Evolutionary conservation across 192 early-diverging fungal species (phyloP), one percentile per base, ranked within the genome.

Genomic region (Entomortierella parvispora): DNA sequence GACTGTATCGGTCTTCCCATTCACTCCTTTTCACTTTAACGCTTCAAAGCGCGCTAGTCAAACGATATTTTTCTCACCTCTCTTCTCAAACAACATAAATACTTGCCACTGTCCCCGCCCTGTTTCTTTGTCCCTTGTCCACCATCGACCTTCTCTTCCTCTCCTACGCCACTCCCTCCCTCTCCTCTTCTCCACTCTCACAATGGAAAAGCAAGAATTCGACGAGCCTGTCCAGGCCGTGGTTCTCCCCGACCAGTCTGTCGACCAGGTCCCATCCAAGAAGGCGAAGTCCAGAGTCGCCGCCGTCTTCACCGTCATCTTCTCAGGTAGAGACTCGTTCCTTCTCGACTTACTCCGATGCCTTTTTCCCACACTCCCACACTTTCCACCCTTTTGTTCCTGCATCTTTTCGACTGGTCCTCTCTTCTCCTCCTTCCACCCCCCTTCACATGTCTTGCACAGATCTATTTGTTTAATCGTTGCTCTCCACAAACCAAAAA

Each of bases 281-380:
- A 25, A 57, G 44, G 6, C 25, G 15, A 49, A 32, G 22, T 66
- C 62, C 3, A 51, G 71, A 42, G 11, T 66, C 44, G 58, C 71
- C 17, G 56, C 71, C 58, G 49, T 75, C 34, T 75, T 75, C 43
- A 52, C 71, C 49, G 71, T 75, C 63, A 75, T 75, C 58, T 72
- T 72, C 49, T 72, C 70, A 3, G 70, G 70, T 72, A 72, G 7
- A 37, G 15, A 8, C 10, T 37, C 34, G 8, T 40, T 8, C 18
- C 18, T 54, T n/a, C 2, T 5, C 37, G 12, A 40, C 37, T 40
- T 40, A 9, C 12, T 40, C 37, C 37, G 12, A 5, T 40, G 37
- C 37, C 37, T 9, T 12, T 12, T 12, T 9, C 12, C 37, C 37
- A 40, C 37, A 9, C 5, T 40, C 37, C 37, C 12, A 40, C 37